Evolutionary conservation across 495 filamentous ascomycete genomes (phyloP), one percentile per base, ranked within the genome.

Genomic region (Neurospora tetrasperma): DNA sequence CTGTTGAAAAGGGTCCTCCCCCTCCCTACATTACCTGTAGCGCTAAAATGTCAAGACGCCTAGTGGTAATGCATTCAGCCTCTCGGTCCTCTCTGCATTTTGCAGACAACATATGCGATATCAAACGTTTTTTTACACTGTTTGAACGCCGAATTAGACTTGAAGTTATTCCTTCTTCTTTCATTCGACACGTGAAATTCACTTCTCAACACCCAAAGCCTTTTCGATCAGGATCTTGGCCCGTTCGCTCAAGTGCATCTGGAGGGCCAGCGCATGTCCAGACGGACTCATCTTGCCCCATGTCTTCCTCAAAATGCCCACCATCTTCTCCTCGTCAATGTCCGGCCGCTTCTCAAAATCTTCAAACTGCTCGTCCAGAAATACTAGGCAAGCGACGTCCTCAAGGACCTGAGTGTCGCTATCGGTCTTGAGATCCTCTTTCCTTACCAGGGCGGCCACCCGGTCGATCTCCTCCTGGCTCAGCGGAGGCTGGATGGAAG

Each of bases 361-460:
- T 77, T 92, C 92, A 73, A 94, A 89, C 82, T 94, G 92, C 78
- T 93, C 93, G 79, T 94, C 92, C 76, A 96, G 78, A 79, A 96
- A 96, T 42, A 96, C 93, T 62, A 96, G 82, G 80, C 93, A 96
- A 18, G 93, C 93, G 71, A 93, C 91, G 83, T 96, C 93, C 81
- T 96, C 92, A 74, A 96, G 81, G 8, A 87, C 84, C 85, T 93
- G 91, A 73, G 87, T 87, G 78, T 94, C 91, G 42, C 84, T 81
- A 73, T 92, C 89, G 71, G 82, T 74, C 80, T 85, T 85, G 74
- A 93, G 77, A 46, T 86, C 85, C 73, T 92, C 90, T 82, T 93
- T 93, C 69, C 89, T 79, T 62, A 93, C 85, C 79, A 93, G 77
- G 40, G 84, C 82, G 0, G 85, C 88, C 5, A 92, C 88, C 73